Base-by-base conservation (phyloP, 2,329 filamentous ascomycete genomes). In the Xylariaceae sp. region DNA sequence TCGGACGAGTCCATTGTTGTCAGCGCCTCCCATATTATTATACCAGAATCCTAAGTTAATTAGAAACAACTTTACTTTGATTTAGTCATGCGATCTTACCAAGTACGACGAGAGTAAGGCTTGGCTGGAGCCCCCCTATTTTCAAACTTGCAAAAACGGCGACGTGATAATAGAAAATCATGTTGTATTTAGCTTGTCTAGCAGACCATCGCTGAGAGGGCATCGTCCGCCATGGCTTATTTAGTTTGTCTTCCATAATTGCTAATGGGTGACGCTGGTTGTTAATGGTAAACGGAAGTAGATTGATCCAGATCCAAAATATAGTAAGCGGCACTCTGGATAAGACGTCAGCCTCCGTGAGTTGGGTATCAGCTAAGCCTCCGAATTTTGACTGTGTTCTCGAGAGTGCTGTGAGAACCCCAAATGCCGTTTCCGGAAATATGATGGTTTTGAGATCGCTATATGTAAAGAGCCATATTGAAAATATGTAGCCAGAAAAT, bases 211-310 rank as follows among this genome's bases (percentile, higher is more conserved):
- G 54, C 7, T 58, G 54, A 0, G 64, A 59, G 2, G 70, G 67
- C 3, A 73, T 40, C 9, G 69, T 57, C 20, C 70, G 59, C 69
- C 69, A 72, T 19, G 70, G 67, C 50, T 72, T 72, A 55, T 73
- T 73, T 42, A 66, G 44, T 1, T 18, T 40, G 47, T 73, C 70
- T 47, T 72, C 70, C 2, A 49, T 52, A 32, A 70, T 63, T 16
- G 66, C 58, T 14, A 44, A 26, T 2, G 56, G 42, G 10, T 59
- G 55, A 10, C 64, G 54, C 58, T 73, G 70, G 48, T 73, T 72
- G 47, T 64, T 54, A 51, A 72, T 63, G 19, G 47, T 40, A 50
- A 72, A 71, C 4, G 60, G 61, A 1, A 71, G 59, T 9, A 71
- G 53, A 42, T 69, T 69, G 1, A 68, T 18, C 63, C 65, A 71